A percentile compares a stretch with the other conserved stretches of the same genome.
Evolutionary conservation across 2,329 filamentous ascomycete genomes (phyloP).

Genomic region (Curvularia eragrostidis): DNA sequence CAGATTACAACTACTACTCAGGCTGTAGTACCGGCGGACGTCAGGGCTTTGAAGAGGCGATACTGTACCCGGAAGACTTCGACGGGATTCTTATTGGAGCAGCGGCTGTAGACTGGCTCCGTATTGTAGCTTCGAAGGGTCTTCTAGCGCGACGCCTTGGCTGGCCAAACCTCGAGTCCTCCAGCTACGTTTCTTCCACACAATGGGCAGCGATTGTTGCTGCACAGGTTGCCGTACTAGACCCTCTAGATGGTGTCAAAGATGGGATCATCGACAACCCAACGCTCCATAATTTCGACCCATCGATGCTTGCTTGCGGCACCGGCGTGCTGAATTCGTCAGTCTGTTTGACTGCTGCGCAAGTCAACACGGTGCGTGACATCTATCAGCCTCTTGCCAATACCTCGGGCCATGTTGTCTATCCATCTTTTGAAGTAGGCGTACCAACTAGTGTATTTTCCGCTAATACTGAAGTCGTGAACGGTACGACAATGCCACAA

Average conservation of each 20-base stretch:
- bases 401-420: conserved; percentile 52
- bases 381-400: conserved; percentile 52
- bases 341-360: conserved; percentile 16
- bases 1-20: conserved; percentile 47
- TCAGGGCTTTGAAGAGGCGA: conserved; percentile 34
- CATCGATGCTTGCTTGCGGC: conserved; percentile 19
- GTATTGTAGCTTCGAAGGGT: conserved; percentile 21
- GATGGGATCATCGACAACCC: conserved; percentile 41
- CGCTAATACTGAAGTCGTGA: conserved; percentile 39
- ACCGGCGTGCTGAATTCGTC: conserved; percentile 26
- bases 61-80: conserved; percentile 37
- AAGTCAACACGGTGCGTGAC: conserved; percentile 45
- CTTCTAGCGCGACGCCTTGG: conserved; percentile 51
- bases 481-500: conserved; percentile 43
- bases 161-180: conserved; percentile 42
- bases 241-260: conserved; percentile 28
- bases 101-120: conserved; percentile 42
- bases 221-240: conserved; percentile 53
- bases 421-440: conserved; percentile 56
- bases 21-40: conserved; percentile 41
- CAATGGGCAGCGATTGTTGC: conserved; percentile 45
- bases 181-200: conserved; percentile 13
- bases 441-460: conserved; percentile 50
- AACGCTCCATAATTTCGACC: conserved; percentile 25
- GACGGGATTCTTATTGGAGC: conserved; percentile 40